Conservation (phyloP, 306 rosid species). For the Acmispon strigosus region DNA sequence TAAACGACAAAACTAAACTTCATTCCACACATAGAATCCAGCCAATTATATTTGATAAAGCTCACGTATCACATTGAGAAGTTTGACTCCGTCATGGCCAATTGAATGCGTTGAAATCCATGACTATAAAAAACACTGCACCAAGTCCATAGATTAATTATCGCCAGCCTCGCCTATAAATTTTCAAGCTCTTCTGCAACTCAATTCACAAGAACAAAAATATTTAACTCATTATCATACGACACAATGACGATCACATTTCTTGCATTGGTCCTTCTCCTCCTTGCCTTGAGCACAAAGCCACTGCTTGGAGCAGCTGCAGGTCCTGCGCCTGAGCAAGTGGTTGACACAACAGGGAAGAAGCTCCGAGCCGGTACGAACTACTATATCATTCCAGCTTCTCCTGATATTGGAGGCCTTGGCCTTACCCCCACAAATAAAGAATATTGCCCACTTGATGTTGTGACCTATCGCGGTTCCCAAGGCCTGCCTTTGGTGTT, state of each 20-base stretch:
- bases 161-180: not conserved
- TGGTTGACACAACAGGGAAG: slow-evolving; percentile 27
- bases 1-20: too few species aligned
- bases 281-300: slow-evolving; percentile 4
- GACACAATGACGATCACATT: too few species aligned
- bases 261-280: not conserved
- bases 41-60: too few species aligned
- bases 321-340: slow-evolving; percentile 3
- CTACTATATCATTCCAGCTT: slow-evolving; percentile 8
- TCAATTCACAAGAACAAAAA: not conserved
- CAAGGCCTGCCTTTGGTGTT: too few species aligned
- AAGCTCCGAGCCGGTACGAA: not conserved
- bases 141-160: not conserved
- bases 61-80: too few species aligned
- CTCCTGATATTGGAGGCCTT: not conserved
- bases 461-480: too few species aligned
- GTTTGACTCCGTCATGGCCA: not conserved
- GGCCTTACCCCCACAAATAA: not conserved
- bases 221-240: not conserved
- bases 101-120: not conserved
- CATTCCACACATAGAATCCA: too few species aligned
- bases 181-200: not conserved
- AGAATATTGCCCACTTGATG: not conserved
- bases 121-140: not conserved
- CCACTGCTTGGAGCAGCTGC: not conserved